Conservation (phyloP, 768 basidiomycete genomes). For the Leccinum rimulosum region DNA sequence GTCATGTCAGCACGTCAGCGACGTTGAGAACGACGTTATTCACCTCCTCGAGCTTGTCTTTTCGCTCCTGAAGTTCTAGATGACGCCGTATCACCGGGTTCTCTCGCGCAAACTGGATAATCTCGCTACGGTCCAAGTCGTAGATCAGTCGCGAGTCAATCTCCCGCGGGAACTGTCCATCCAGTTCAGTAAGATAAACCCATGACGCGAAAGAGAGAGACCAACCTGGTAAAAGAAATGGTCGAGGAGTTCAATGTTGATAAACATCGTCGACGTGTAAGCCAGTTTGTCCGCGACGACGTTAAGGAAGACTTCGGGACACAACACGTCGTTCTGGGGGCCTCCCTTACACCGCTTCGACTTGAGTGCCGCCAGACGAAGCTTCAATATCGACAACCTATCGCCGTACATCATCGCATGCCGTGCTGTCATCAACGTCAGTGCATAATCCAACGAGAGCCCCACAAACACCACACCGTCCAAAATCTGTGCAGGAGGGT, state of each 20-base stretch:
- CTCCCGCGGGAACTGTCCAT: constrained; percentile 85
- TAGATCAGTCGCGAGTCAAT: constrained; percentile 93
- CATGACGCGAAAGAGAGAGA: background rate
- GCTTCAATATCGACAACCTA: constrained; percentile 76
- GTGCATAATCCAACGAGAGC: background rate
- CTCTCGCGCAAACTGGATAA: constrained; percentile 90
- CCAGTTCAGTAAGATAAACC: background rate
- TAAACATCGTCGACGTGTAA: constrained; percentile 95
- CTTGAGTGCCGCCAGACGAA: constrained; percentile 82
- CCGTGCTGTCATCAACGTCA: constrained; percentile 56
- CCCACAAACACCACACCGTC: constrained; percentile 63
- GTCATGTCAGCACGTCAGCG: constrained; percentile 9
- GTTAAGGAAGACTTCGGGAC: constrained; percentile 95
- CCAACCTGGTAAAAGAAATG: constrained; percentile 97
- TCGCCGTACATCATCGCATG: constrained; percentile 89
- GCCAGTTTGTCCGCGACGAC: constrained; percentile 97
- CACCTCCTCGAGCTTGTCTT: constrained; percentile 96
- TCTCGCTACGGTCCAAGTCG: constrained; percentile 88
- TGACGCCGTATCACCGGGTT: constrained; percentile 87
- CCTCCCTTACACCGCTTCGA: constrained; percentile 87
- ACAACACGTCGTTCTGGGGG: constrained; percentile 84
- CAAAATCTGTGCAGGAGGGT: constrained; percentile 85
- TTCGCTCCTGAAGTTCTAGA: constrained; percentile 92
- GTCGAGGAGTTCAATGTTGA: constrained; percentile 96
- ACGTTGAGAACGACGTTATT: constrained; percentile 4